A percentile compares a stretch with the other conserved stretches of the same genome.
phyloP scores from a whole-genome alignment of 148 eudicot species.

The Suaeda aralocaspica region DNA sequence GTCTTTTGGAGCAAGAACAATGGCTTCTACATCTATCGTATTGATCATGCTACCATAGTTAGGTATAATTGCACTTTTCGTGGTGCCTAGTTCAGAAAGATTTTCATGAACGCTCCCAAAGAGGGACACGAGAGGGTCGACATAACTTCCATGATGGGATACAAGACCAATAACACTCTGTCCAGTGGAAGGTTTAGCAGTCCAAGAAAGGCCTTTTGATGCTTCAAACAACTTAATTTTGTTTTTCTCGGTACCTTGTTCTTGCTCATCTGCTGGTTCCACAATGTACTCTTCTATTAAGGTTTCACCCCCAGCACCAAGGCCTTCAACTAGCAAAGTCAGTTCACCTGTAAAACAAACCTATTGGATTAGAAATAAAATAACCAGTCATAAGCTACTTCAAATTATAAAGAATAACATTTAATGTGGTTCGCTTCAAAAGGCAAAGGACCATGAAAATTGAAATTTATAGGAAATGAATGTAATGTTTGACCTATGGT shows the following conservation, averaged over 20 bases:
- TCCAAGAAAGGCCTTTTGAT: slow-evolving; percentile 61
- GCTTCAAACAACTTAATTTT: slow-evolving; percentile 57
- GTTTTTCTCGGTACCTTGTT: slow-evolving; percentile 32
- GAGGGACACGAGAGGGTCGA: slow-evolving; percentile 76
- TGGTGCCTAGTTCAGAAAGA: slow-evolving; percentile 57
- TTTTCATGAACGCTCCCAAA: slow-evolving; percentile 84
- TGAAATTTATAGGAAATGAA: not conserved
- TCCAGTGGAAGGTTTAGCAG: slow-evolving; percentile 69
- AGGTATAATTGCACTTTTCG: slow-evolving; percentile 57
- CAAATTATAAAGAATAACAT: too few species aligned
- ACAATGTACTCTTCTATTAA: slow-evolving; percentile 72
- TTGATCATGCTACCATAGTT: slow-evolving; percentile 76
- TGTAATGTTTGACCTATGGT: not conserved
- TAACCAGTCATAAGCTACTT: not conserved
- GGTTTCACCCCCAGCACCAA: slow-evolving; percentile 72
- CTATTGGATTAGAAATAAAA: not conserved
- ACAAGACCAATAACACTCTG: slow-evolving; percentile 47
- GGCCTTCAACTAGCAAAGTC: slow-evolving; percentile 87
- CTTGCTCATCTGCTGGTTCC: slow-evolving; percentile 55
- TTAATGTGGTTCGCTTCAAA: too few species aligned
- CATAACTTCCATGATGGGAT: slow-evolving; percentile 74
- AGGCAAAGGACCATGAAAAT: not conserved
- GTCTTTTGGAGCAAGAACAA: slow-evolving; percentile 37
- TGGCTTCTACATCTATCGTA: too few species aligned
- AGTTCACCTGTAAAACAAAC: slow-evolving; percentile 52